Conservation (phyloP, 1,284 basidiomycete genomes). For the Moesziomyces parantarcticus region DNA sequence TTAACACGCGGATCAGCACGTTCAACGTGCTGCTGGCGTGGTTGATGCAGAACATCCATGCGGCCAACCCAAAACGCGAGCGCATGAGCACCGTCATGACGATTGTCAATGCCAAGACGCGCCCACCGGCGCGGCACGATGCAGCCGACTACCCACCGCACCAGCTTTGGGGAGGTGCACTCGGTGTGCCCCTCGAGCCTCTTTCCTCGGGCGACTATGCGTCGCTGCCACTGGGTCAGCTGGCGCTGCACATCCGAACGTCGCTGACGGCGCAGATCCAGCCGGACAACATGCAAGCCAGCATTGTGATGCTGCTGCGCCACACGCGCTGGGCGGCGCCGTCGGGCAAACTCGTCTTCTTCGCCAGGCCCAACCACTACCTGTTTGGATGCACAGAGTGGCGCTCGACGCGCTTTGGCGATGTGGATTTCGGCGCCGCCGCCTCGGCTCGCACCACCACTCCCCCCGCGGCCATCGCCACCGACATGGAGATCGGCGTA, state of each 20-base stretch:
- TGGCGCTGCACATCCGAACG: constrained; percentile 19
- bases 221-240: constrained; percentile 9
- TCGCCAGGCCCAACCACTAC: constrained; percentile 5
- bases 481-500: constrained; percentile 22
- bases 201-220: constrained; percentile 14
- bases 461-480: constrained; percentile 13
- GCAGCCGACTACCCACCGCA: constrained; percentile 16
- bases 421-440: constrained; percentile 14
- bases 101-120: constrained; percentile 23
- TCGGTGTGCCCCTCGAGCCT: constrained; percentile 8
- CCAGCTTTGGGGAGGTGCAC: constrained; percentile 26
- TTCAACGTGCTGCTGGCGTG: constrained; percentile 37
- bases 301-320: constrained; percentile 4
- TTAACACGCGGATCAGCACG: constrained; percentile 9
- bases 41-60: constrained; percentile 27
- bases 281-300: constrained; percentile 14
- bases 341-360: constrained; percentile 18
- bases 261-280: constrained; percentile 12
- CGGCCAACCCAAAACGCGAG: constrained; percentile 2
- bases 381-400: constrained; percentile 28
- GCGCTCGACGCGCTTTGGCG: constrained; percentile 12
- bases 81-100: constrained; percentile 11
- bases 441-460: too few relatives aligned
- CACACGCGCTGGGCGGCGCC: constrained; percentile 14
- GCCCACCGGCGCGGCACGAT: constrained; percentile 12